Evolutionary conservation across 495 filamentous ascomycete genomes (phyloP), one percentile per base, ranked within the genome.

Genomic region (Talaromyces trachyspermus): DNA sequence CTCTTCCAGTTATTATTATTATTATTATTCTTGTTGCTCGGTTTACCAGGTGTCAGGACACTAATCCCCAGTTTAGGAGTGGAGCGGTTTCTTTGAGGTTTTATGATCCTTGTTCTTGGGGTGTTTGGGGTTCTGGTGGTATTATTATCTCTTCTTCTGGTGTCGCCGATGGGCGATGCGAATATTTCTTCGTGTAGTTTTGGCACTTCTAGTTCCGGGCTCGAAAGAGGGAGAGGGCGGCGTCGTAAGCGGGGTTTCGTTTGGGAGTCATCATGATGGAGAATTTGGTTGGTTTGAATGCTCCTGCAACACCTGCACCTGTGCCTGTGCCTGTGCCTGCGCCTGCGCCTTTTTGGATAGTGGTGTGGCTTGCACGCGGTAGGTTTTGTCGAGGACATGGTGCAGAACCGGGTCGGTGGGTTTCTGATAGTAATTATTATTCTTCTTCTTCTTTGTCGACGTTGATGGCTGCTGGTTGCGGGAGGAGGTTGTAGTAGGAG

Each of bases 341-440:
- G n/a, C n/a, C n/a, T n/a, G n/a, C n/a, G n/a, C n/a, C n/a, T n/a
- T n/a, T 54, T 64, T 74, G 48, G 71, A 85, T 42, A 87, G 81
- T 0, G 92, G 94, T 7, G 92, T 98, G 10, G 92, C 89, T 68
- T 89, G 85, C 1, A 98, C 68, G 23, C 94, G 86, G 64, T 94
- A 98, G 35, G 85, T 96, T 60, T 92, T 95, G 68, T 96, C 88
- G 6, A 88, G 79, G 27, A 97, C 72, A 49, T 84, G 84, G 60
- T 98, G 92, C 9, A 98, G 71, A 5, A 98, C 74, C 1, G 83
- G 79, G 59, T 95, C 88, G 18, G 65, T 55, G 69, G 59, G 45
- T 62, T 75, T 70, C 49, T 58, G 53, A 46, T 61, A 46, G 45
- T n/a, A n/a, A n/a, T n/a, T n/a, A n/a, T 48, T 39, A 43, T 48